These are phyloP conservation scores for Dactylorhiza incarnata DNA, from an alignment of 106 monocot genomes.

Conservation along the genomic window DNA sequence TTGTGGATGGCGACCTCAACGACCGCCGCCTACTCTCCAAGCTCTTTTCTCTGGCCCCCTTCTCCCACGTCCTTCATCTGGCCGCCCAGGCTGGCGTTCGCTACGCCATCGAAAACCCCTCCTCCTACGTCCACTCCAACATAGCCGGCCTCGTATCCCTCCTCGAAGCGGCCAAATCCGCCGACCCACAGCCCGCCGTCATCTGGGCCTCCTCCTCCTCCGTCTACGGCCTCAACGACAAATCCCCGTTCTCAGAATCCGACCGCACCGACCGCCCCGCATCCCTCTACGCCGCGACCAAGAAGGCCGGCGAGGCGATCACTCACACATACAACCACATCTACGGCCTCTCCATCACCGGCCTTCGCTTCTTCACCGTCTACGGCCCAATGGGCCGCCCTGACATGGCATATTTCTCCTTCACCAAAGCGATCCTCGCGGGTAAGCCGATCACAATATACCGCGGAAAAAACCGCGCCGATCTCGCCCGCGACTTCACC, in stretches of 20 bases:
- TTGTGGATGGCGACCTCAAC: constrained; percentile 26
- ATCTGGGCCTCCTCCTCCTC: constrained; percentile 27
- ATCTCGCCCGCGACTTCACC: constrained; percentile 48
- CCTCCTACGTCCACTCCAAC: constrained; percentile 37
- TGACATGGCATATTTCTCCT: constrained; percentile 68
- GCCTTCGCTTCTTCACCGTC: constrained; percentile 61
- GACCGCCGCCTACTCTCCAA: constrained; percentile 25
- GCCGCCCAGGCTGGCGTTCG: constrained; percentile 45
- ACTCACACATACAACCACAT: constrained; percentile 67
- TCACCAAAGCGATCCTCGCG: constrained; percentile 46
- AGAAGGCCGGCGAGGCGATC: constrained; percentile 59
- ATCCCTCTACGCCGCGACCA: constrained; percentile 57
- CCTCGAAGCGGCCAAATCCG: constrained; percentile 25
- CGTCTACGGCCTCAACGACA: constrained; percentile 33
- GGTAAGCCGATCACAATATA: constrained; percentile 48
- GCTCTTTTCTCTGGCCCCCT: constrained; percentile 38
- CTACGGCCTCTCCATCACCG: constrained; percentile 58
- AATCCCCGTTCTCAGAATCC: constrained; percentile 40
- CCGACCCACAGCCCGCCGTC: constrained; percentile 30
- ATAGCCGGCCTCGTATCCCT: constrained; percentile 33
- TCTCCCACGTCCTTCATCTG: constrained; percentile 40
- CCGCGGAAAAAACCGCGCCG: constrained; percentile 27
- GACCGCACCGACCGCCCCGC: constrained; percentile 54
- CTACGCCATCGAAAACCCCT: constrained; percentile 35
- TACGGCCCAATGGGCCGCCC: constrained; percentile 65